Evolutionary conservation across 2,329 filamentous ascomycete genomes (phyloP).

Genomic region (Aspergillus floridensis): DNA sequence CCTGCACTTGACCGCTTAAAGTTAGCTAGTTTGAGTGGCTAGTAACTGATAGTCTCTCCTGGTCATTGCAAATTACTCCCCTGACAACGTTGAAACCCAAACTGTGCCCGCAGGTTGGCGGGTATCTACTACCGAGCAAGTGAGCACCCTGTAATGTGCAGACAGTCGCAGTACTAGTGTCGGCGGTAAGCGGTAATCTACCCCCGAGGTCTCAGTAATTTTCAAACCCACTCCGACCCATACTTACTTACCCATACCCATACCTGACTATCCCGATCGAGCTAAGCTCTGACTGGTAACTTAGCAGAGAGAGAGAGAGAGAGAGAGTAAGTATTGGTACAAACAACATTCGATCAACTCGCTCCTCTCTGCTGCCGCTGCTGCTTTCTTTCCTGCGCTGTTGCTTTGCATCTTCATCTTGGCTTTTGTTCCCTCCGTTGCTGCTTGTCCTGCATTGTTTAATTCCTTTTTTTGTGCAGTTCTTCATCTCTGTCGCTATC

Average conservation of each 20-base stretch:
- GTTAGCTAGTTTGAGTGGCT: constrained; percentile 9
- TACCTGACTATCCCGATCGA: constrained; percentile 7
- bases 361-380: constrained; percentile 6
- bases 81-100: not conserved
- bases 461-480: not conserved
- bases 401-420: constrained; percentile 9
- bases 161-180: not conserved
- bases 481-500: not conserved
- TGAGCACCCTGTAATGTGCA: too few species aligned
- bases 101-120: not conserved
- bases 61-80: not conserved
- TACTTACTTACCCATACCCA: not conserved
- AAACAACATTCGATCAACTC: constrained; percentile 7
- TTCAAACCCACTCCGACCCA: constrained; percentile 5
- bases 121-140: not conserved
- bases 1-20: constrained; percentile 3
- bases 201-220: constrained; percentile 11
- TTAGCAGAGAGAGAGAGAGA: not conserved
- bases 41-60: constrained; percentile 7
- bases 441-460: constrained; percentile 5
- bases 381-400: constrained; percentile 9
- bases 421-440: constrained; percentile 5
- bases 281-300: constrained; percentile 4
- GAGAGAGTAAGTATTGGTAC: not conserved
- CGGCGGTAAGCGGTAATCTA: not conserved